Evolutionary conservation across 768 basidiomycete genomes (phyloP).

Genomic region (Pleurotus salmoneostramineus): DNA sequence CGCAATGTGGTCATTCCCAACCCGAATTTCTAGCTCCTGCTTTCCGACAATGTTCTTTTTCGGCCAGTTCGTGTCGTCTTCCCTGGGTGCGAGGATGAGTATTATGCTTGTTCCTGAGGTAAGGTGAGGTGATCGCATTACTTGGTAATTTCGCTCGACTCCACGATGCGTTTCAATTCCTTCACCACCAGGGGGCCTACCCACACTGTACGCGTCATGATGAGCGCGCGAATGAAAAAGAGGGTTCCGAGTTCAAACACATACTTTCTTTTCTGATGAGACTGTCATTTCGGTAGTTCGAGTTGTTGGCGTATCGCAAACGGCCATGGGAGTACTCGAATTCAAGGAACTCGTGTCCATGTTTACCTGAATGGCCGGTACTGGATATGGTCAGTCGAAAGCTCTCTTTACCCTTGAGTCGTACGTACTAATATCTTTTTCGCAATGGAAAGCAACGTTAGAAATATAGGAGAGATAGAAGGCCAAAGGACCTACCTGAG

Average conservation of each 20-base stretch:
- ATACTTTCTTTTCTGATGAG: conserved; percentile 98
- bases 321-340: conserved; percentile 98
- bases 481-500: conserved; percentile 52
- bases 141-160: conserved; percentile 94
- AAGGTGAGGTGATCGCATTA: conserved; percentile 28
- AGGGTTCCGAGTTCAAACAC: conserved; percentile 25
- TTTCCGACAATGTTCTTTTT: conserved; percentile 99
- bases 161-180: conserved; percentile 92
- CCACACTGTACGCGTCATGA: conserved; percentile 66
- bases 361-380: conserved; percentile 98
- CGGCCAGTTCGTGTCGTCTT: conserved; percentile 98
- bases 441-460: conserved; percentile 10
- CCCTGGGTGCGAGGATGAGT: conserved; percentile 45
- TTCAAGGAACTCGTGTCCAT: conserved; percentile 96
- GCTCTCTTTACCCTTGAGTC: conserved; percentile 4
- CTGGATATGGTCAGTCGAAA: conserved; percentile 30
- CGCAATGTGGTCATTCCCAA: conserved; percentile 94
- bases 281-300: conserved; percentile 97
- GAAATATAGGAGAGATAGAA: background rate
- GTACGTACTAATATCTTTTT: conserved; percentile 44
- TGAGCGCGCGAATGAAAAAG: background rate
- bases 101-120: too few relatives aligned
- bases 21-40: conserved; percentile 93
- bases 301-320: conserved; percentile 97
- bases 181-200: conserved; percentile 88